These are phyloP conservation scores for Saturnispora saitoi DNA, from an alignment of 805 yeast species.

Conservation along the genomic window DNA sequence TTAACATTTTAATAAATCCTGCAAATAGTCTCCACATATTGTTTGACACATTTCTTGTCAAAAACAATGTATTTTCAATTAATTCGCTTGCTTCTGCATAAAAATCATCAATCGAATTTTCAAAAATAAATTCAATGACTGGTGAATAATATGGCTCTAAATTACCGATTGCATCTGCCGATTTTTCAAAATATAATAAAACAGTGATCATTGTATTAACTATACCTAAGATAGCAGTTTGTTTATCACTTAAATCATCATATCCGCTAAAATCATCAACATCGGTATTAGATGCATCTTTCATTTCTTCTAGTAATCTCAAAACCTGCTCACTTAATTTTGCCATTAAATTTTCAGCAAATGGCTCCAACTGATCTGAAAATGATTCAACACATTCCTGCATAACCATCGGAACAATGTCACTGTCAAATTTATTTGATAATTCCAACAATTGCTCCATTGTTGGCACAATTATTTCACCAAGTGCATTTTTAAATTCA, in stretches of 20 bases:
- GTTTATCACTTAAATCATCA: slow-evolving; percentile 52
- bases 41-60: slow-evolving; percentile 53
- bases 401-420: slow-evolving; percentile 80
- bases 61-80: slow-evolving; percentile 64
- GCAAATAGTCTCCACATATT: slow-evolving; percentile 68
- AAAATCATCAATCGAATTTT: slow-evolving; percentile 64
- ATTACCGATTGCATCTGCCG: slow-evolving; percentile 55
- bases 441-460: slow-evolving; percentile 72
- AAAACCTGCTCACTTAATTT: slow-evolving; percentile 70
- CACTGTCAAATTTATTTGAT: slow-evolving; percentile 78
- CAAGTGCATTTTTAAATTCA: slow-evolving; percentile 59
- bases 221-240: slow-evolving; percentile 79
- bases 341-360: slow-evolving; percentile 57
- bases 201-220: slow-evolving; percentile 83
- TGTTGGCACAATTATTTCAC: slow-evolving; percentile 63
- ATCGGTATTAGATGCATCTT: slow-evolving; percentile 46
- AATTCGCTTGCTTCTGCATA: slow-evolving; percentile 76
- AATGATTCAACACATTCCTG: slow-evolving; percentile 91
- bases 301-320: slow-evolving; percentile 59
- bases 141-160: slow-evolving; percentile 73
- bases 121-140: slow-evolving; percentile 59
- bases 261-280: slow-evolving; percentile 39
- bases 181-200: slow-evolving; percentile 77
- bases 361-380: slow-evolving; percentile 84
- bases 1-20: slow-evolving; percentile 31